Evolutionary conservation across 805 yeast species (phyloP).

Genomic region (Metschnikowia sp.): DNA sequence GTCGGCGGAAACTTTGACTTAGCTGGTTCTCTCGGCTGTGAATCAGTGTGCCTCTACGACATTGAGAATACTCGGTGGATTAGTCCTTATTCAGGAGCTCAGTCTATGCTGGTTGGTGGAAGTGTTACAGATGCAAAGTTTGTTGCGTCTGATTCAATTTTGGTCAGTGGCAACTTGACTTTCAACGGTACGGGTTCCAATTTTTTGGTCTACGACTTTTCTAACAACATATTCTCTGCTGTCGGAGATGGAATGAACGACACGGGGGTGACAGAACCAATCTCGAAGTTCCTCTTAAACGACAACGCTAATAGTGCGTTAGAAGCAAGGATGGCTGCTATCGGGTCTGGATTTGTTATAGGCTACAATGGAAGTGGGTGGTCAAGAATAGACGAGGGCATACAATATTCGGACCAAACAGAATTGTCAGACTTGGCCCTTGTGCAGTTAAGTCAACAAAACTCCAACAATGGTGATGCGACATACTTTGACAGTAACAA

Average conservation of each 20-base stretch:
- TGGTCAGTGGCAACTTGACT: constrained; percentile 52
- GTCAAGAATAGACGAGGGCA: constrained; percentile 38
- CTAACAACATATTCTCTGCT: constrained; percentile 24
- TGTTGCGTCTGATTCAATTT: constrained; percentile 31
- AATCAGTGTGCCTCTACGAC: constrained; percentile 65
- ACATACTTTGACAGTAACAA: constrained; percentile 42
- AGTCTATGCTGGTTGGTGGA: constrained; percentile 42
- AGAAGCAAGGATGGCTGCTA: constrained; percentile 37
- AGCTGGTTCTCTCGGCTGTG: constrained; percentile 57
- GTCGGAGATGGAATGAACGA: constrained; percentile 21
- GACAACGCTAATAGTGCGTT: constrained; percentile 35
- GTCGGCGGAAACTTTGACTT: constrained; percentile 72
- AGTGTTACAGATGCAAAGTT: constrained; percentile 48
- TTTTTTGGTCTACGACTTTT: constrained; percentile 56
- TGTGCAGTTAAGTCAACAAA: constrained; percentile 31
- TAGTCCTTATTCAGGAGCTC: constrained; percentile 30
- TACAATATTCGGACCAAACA: constrained; percentile 28
- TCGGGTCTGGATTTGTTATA: constrained; percentile 32
- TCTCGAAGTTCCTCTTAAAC: constrained; percentile 45
- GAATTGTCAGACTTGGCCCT: constrained; percentile 45
- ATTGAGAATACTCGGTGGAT: constrained; percentile 53
- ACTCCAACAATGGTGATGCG: constrained; percentile 26
- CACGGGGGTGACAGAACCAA: constrained; percentile 20
- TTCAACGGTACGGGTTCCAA: constrained; percentile 34
- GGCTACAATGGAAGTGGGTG: constrained; percentile 49